A percentile compares a stretch with the other conserved stretches of the same genome.
Conservation (phyloP, 768 basidiomycete genomes). For the Russula griseocarnosa region DNA sequence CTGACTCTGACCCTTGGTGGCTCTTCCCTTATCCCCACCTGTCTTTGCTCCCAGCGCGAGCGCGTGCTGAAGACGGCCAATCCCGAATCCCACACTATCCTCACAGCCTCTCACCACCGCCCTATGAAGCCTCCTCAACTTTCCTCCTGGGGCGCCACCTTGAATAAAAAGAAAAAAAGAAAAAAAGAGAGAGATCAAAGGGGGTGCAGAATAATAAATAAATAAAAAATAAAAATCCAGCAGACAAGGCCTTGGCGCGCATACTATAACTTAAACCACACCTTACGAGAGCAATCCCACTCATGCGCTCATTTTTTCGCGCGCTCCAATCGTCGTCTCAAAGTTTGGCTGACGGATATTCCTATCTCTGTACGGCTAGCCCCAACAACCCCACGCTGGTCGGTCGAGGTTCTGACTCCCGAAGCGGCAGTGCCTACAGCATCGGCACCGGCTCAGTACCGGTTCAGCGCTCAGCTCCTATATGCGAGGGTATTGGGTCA, state of each 20-base stretch:
- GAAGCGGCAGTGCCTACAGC: background rate
- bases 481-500: background rate
- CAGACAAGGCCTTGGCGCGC: background rate
- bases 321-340: background rate
- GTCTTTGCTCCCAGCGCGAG: too few species aligned
- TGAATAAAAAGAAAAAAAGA: background rate
- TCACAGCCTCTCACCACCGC: background rate
- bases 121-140: constrained; percentile 9
- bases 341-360: background rate
- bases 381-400: background rate
- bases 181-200: background rate
- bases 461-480: too few species aligned
- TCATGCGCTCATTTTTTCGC: constrained; percentile 7
- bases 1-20: constrained; percentile 11
- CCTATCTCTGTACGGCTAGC: background rate
- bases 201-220: background rate
- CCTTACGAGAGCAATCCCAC: constrained; percentile 19
- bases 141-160: constrained; percentile 2
- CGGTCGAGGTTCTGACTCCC: background rate
- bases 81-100: background rate
- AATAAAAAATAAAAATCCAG: background rate
- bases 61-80: too few species aligned
- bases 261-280: background rate
- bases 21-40: background rate
- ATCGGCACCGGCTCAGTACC: background rate